Conservation (phyloP, 2,329 filamentous ascomycete species). For the Claviceps sp. region DNA sequence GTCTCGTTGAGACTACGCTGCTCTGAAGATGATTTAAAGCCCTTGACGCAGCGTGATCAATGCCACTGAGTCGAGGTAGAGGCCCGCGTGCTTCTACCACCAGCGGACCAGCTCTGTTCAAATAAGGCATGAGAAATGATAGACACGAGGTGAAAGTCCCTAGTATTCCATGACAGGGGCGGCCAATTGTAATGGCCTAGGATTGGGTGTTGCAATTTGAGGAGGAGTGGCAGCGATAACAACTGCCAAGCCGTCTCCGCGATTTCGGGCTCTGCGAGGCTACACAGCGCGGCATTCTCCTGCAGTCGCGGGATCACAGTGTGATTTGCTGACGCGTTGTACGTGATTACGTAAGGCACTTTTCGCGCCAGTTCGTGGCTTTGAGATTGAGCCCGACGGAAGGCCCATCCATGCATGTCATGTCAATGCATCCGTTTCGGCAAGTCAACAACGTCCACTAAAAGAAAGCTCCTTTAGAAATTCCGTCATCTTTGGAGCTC, state of each 20-base stretch:
- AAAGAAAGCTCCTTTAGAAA: neutral
- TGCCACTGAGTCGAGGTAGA: neutral
- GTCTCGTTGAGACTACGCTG: neutral
- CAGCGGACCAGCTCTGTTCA: slow-evolving; percentile 8
- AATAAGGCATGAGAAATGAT: slow-evolving; percentile 10
- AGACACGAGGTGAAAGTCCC: neutral
- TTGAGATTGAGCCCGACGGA: neutral
- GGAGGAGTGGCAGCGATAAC: slow-evolving; percentile 3
- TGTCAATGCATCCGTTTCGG: neutral
- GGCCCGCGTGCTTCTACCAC: slow-evolving; percentile 15
- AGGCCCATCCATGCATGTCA: neutral
- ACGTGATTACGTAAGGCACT: slow-evolving; percentile 2
- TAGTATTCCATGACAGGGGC: slow-evolving; percentile 6
- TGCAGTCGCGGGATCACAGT: too few species aligned
- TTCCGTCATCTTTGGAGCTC: neutral
- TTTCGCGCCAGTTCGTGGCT: neutral
- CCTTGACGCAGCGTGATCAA: neutral
- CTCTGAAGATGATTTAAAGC: neutral
- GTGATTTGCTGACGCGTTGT: too few species aligned
- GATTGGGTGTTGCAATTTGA: neutral
- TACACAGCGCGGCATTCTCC: too few species aligned
- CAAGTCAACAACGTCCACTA: neutral
- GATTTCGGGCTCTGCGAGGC: too few species aligned
- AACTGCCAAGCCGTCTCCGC: too few species aligned
- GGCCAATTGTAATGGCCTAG: slow-evolving; percentile 10